Percentiles rank a stretch among this genome's conserved stretches.
Conservation (phyloP, 2,329 filamentous ascomycete species). For the Fusarium sp. region DNA sequence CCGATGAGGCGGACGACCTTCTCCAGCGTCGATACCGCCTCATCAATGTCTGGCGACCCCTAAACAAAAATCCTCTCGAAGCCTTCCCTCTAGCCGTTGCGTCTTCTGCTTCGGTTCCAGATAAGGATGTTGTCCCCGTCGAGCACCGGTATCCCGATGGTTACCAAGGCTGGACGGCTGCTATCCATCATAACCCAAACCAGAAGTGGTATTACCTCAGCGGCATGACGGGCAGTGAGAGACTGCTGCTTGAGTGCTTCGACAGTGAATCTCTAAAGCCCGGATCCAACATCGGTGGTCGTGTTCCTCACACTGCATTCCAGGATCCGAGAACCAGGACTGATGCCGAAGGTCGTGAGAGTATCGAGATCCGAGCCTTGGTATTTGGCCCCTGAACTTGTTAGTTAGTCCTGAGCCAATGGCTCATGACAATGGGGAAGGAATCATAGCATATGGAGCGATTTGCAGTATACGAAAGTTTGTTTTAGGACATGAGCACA, state of each 20-base stretch:
- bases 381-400: conserved; percentile 75
- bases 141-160: conserved; percentile 76
- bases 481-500: background rate
- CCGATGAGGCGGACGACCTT: conserved; percentile 74
- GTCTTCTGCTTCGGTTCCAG: conserved; percentile 70
- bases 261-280: conserved; percentile 71
- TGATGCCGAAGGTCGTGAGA: conserved; percentile 81
- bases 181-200: conserved; percentile 68
- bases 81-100: conserved; percentile 77
- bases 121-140: conserved; percentile 76
- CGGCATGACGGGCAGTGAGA: conserved; percentile 79
- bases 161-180: conserved; percentile 80
- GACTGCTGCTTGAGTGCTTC: conserved; percentile 83
- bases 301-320: conserved; percentile 83
- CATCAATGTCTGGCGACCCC: conserved; percentile 86
- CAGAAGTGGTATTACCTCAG: conserved; percentile 86
- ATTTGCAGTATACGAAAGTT: background rate
- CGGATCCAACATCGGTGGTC: conserved; percentile 63
- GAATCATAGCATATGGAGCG: background rate
- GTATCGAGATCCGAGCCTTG: conserved; percentile 88
- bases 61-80: conserved; percentile 69
- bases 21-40: conserved; percentile 80
- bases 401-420: background rate
- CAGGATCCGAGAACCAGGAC: conserved; percentile 77
- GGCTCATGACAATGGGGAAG: background rate